phyloP scores from a whole-genome alignment of 768 basidiomycete genomes.

The Crassisporium funariophilum region DNA sequence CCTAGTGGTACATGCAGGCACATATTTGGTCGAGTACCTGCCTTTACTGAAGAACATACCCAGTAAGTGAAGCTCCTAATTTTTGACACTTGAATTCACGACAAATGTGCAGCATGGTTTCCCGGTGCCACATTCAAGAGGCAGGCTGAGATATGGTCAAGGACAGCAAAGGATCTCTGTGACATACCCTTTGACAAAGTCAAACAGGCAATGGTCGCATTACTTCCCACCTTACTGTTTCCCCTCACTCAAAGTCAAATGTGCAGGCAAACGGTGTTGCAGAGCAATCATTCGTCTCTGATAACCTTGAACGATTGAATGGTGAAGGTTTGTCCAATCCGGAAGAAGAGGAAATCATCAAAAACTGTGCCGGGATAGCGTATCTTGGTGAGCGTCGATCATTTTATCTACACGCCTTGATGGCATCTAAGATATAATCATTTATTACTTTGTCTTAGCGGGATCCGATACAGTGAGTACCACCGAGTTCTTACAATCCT shows the following conservation, averaged over 20 bases:
- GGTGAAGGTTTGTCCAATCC: slow-evolving; percentile 14
- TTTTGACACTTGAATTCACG: no score
- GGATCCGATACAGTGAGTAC: slow-evolving; percentile 22
- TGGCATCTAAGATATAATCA: neutral
- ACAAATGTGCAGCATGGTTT: no score
- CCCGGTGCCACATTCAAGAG: slow-evolving; percentile 39
- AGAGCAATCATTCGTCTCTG: slow-evolving; percentile 26
- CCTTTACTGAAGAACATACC: slow-evolving; percentile 34
- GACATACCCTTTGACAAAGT: slow-evolving; percentile 30
- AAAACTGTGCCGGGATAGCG: slow-evolving; percentile 42
- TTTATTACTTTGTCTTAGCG: slow-evolving; percentile 6
- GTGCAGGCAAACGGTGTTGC: slow-evolving; percentile 24
- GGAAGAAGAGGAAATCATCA: slow-evolving; percentile 35
- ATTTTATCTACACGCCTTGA: no score
- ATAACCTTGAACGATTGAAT: slow-evolving; percentile 26
- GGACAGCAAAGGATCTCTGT: slow-evolving; percentile 18
- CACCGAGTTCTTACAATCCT: neutral
- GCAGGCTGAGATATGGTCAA: slow-evolving; percentile 27
- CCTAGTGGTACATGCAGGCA: slow-evolving; percentile 37
- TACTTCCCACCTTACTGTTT: neutral
- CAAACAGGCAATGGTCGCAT: slow-evolving; percentile 28
- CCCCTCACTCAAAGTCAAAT: neutral
- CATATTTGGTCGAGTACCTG: slow-evolving; percentile 41
- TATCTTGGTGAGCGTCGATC: slow-evolving; percentile 35
- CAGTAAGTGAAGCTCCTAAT: slow-evolving; percentile 14